Conservation (phyloP, 2,329 filamentous ascomycete genomes). For the Zymoseptoria passerinii region DNA sequence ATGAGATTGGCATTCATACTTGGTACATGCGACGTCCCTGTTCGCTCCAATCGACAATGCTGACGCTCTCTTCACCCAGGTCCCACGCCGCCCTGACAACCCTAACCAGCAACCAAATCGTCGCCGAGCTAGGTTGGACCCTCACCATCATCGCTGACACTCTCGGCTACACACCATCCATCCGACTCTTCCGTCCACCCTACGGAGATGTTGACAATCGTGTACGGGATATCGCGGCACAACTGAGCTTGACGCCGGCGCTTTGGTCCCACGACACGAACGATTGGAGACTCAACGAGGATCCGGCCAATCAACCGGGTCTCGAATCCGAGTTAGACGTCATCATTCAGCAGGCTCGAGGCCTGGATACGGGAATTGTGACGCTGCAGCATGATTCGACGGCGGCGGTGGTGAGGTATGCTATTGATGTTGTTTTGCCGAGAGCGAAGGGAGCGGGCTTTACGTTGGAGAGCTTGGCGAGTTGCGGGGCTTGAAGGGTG, state of each 20-base stretch:
- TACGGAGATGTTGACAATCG: not conserved
- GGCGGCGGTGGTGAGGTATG: not conserved
- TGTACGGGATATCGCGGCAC: not conserved
- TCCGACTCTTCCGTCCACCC: not conserved
- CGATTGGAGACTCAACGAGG: not conserved
- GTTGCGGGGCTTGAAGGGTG: not conserved
- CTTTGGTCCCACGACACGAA: not conserved
- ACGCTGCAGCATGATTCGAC: not conserved
- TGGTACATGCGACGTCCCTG: not conserved
- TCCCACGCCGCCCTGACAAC: not conserved
- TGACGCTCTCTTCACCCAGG: not conserved
- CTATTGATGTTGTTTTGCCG: not conserved
- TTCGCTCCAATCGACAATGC: not conserved
- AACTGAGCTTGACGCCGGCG: not conserved
- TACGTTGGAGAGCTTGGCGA: not conserved
- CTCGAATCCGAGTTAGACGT: not conserved
- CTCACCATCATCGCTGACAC: not conserved
- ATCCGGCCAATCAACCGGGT: not conserved
- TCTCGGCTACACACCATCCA: not conserved
- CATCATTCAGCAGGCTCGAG: not conserved
- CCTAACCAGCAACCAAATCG: not conserved
- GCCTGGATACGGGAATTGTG: not conserved
- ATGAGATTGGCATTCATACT: not conserved
- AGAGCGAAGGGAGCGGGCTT: not conserved
- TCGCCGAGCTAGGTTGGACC: not conserved